phyloP scores from a whole-genome alignment of 2,329 filamentous ascomycete species.

The Aureobasidium uvarum region DNA sequence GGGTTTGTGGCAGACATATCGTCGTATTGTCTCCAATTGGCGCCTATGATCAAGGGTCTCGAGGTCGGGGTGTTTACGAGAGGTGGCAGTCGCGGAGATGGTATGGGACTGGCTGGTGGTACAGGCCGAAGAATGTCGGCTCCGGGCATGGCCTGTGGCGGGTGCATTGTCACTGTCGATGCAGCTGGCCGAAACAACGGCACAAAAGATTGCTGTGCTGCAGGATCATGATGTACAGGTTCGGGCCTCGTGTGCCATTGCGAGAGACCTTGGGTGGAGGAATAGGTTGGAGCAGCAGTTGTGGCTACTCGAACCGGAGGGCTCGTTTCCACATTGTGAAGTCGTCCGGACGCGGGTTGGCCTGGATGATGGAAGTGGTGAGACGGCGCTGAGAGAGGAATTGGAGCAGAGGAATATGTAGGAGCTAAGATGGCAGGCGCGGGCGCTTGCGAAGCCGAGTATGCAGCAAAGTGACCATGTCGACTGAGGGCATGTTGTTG shows the following conservation, averaged over 20 bases:
- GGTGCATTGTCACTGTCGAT: not conserved
- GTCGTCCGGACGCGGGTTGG: not conserved
- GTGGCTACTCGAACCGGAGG: not conserved
- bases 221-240: not conserved
- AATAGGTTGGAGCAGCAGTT: not conserved
- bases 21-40: slow-evolving; percentile 19
- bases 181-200: slow-evolving; percentile 10
- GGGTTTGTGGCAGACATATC: not conserved
- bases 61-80: not conserved
- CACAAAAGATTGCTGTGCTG: not conserved
- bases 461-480: not conserved
- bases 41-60: not conserved
- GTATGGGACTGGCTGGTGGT: not conserved
- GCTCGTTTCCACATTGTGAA: not conserved
- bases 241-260: not conserved
- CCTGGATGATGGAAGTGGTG: not conserved
- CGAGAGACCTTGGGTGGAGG: not conserved
- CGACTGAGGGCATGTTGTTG: not conserved
- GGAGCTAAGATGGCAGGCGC: not conserved
- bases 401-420: not conserved
- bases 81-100: not conserved
- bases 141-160: not conserved
- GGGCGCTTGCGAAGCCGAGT: not conserved
- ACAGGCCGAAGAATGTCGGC: not conserved
- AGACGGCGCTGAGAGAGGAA: not conserved